A percentile compares a stretch with the other conserved stretches of the same genome.
These are phyloP conservation scores for Acanthamoeba culbertsoni DNA, from an alignment of 208 protist genomes.

Conservation along the genomic window DNA sequence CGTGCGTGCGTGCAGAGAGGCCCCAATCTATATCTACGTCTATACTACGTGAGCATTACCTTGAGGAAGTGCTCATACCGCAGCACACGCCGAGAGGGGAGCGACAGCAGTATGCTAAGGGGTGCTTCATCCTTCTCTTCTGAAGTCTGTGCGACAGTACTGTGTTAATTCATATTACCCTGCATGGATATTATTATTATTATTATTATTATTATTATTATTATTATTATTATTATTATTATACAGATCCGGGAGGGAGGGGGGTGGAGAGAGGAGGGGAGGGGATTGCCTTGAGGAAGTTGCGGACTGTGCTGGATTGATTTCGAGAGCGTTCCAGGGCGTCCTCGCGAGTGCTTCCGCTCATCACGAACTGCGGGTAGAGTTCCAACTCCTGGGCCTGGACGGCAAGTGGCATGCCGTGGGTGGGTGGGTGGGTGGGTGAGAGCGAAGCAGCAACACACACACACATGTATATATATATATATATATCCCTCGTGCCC, in stretches of 20 bases:
- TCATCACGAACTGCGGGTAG: conserved; percentile 15
- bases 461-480: neutral
- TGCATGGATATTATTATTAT: too few relatives aligned
- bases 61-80: neutral
- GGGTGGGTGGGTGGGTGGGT: too few relatives aligned
- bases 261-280: neutral
- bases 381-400: neutral
- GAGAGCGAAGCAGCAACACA: neutral
- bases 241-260: neutral
- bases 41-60: too few relatives aligned
- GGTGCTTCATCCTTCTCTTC: conserved; percentile 16
- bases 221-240: too few relatives aligned
- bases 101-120: neutral
- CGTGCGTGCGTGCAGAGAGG: neutral
- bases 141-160: neutral
- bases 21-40: too few relatives aligned
- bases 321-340: conserved; percentile 5
- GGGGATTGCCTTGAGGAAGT: neutral
- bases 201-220: too few relatives aligned
- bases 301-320: conserved; percentile 1
- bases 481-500: too few relatives aligned
- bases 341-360: neutral
- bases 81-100: neutral
- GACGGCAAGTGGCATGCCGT: neutral
- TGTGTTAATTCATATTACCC: neutral